Conservation (phyloP, 768 basidiomycete species). For the Mycena vulgaris region DNA sequence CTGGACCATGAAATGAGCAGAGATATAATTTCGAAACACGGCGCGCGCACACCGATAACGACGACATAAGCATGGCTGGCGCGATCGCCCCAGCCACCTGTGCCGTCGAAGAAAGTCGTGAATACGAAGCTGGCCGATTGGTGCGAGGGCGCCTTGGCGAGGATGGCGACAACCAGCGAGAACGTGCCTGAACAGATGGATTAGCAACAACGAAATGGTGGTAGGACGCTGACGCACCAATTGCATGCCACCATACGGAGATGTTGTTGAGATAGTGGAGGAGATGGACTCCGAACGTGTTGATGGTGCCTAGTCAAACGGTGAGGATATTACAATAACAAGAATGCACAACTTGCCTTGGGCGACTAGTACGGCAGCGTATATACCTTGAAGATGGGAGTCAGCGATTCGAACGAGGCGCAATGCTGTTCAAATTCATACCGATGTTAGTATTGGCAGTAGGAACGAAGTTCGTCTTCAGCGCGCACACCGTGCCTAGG, state of each 20-base stretch:
- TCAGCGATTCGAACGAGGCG: not conserved
- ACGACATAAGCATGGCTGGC: constrained; percentile 81
- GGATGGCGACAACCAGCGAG: constrained; percentile 75
- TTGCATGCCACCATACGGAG: constrained; percentile 82
- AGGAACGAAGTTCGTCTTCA: constrained; percentile 72
- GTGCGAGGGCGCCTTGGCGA: constrained; percentile 80
- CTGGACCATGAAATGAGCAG: not conserved
- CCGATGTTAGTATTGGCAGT: constrained; percentile 75
- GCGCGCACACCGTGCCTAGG: constrained; percentile 73
- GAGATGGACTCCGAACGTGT: constrained; percentile 80
- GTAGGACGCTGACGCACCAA: constrained; percentile 50
- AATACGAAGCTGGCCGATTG: constrained; percentile 82
- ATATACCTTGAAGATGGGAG: constrained; percentile 57
- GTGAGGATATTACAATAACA: constrained; percentile 57
- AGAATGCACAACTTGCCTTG: constrained; percentile 61
- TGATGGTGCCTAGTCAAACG: constrained; percentile 63
- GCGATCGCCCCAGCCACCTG: constrained; percentile 80
- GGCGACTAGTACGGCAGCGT: constrained; percentile 76
- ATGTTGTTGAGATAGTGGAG: constrained; percentile 80
- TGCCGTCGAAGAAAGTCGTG: constrained; percentile 77
- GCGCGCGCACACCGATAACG: constrained; percentile 64
- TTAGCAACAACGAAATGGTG: not conserved
- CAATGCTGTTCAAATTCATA: constrained; percentile 37
- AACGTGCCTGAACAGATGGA: constrained; percentile 60
- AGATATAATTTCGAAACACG: not conserved